These are phyloP conservation scores for Pichia sp. DNA, from an alignment of 1,139 yeast genomes.

Conservation along the genomic window DNA sequence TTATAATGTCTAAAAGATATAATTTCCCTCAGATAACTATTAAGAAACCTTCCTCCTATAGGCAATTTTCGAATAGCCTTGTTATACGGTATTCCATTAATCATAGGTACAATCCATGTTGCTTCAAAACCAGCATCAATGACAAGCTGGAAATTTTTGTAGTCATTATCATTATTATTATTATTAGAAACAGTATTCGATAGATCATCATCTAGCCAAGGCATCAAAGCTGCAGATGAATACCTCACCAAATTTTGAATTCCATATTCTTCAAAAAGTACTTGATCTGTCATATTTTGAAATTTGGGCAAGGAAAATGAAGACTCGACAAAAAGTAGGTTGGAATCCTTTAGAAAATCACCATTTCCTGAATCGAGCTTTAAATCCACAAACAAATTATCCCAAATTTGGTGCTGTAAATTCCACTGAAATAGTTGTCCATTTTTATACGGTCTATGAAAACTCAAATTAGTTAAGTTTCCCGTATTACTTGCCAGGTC, in stretches of 20 bases:
- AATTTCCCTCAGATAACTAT: slow-evolving; percentile 75
- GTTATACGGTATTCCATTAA: slow-evolving; percentile 73
- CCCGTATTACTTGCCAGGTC: slow-evolving; percentile 35
- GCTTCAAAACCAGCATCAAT: slow-evolving; percentile 85
- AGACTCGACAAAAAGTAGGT: slow-evolving; percentile 62
- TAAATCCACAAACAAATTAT: slow-evolving; percentile 44
- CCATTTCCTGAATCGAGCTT: slow-evolving; percentile 29
- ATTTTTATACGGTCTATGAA: slow-evolving; percentile 78
- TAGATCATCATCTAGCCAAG: slow-evolving; percentile 38
- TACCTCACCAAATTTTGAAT: slow-evolving; percentile 59
- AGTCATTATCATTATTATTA: slow-evolving; percentile 2
- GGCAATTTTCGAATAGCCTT: slow-evolving; percentile 68
- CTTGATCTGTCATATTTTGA: slow-evolving; percentile 82
- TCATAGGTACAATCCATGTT: slow-evolving; percentile 81
- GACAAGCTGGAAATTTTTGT: slow-evolving; percentile 60
- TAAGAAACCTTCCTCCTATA: slow-evolving; percentile 79
- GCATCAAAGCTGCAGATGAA: slow-evolving; percentile 60
- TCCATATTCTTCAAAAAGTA: slow-evolving; percentile 89
- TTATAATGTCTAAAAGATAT: slow-evolving; percentile 90
- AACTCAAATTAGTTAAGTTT: slow-evolving; percentile 49
- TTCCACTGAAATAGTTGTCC: slow-evolving; percentile 94
- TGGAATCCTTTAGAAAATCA: slow-evolving; percentile 39
- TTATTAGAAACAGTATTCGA: slow-evolving; percentile 10
- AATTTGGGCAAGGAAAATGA: slow-evolving; percentile 79
- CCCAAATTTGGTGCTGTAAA: slow-evolving; percentile 90